Percentiles rank a stretch among this genome's conserved stretches.
phyloP scores from a whole-genome alignment of 2,329 filamentous ascomycete species.

The Arthrobotrys sphaeroides region DNA sequence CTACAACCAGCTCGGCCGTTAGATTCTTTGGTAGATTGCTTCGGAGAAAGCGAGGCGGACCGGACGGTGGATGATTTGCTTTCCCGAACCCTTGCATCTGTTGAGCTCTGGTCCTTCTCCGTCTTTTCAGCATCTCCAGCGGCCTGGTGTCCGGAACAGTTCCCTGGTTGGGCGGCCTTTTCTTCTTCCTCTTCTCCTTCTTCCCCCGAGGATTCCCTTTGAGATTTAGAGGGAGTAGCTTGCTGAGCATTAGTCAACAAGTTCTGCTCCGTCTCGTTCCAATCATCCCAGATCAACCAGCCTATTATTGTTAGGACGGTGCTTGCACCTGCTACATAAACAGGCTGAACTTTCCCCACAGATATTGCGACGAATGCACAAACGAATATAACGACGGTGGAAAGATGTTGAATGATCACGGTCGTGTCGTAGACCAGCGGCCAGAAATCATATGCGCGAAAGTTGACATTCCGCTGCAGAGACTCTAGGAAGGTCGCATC shows the following conservation, averaged over 20 bases:
- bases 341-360: conserved; percentile 83
- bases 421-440: conserved; percentile 92
- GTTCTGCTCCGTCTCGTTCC: conserved; percentile 52
- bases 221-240: background rate
- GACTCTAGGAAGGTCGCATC: conserved; percentile 97
- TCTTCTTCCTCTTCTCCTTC: background rate
- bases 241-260: conserved; percentile 15
- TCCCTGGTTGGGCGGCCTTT: no score
- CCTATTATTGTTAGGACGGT: conserved; percentile 83
- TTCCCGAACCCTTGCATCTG: background rate
- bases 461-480: conserved; percentile 89
- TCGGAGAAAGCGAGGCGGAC: conserved; percentile 31
- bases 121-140: background rate
- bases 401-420: conserved; percentile 96
- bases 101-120: background rate
- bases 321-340: conserved; percentile 86
- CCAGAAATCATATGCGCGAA: conserved; percentile 98
- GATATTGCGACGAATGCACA: conserved; percentile 93
- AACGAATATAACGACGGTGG: conserved; percentile 91
- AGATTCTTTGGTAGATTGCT: conserved; percentile 1
- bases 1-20: background rate
- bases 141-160: no score
- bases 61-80: conserved; percentile 12
- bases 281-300: conserved; percentile 85
- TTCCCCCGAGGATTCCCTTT: background rate